A percentile compares a stretch with the other conserved stretches of the same genome.
These are phyloP conservation scores for Aquilaria agallochum DNA, from an alignment of 441 rosid genomes.

Conservation along the genomic window DNA sequence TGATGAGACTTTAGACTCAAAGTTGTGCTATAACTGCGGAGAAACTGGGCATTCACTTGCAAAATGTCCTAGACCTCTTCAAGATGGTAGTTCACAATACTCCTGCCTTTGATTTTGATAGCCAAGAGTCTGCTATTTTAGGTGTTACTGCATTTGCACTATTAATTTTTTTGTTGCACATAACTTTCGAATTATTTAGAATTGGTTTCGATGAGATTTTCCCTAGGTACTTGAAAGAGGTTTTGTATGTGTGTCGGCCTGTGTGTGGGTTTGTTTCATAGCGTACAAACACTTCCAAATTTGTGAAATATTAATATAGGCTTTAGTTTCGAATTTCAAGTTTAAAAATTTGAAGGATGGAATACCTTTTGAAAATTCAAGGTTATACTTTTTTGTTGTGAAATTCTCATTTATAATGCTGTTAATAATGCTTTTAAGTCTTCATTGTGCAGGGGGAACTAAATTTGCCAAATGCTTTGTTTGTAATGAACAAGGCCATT, in stretches of 20 bases:
- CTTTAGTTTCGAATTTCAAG: no score
- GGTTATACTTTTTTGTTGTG: constrained; percentile 10
- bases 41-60: constrained; percentile 74
- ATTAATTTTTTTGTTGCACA: no score
- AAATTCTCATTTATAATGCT: constrained; percentile 1
- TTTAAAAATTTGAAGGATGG: background rate
- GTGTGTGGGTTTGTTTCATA: no score
- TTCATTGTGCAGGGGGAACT: constrained; percentile 62
- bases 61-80: constrained; percentile 63
- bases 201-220: no score
- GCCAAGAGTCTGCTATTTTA: background rate
- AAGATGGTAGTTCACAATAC: constrained; percentile 49
- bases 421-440: constrained; percentile 1
- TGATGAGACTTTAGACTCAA: constrained; percentile 50
- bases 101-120: constrained; percentile 1
- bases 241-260: no score
- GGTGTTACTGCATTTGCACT: no score
- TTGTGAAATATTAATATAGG: no score
- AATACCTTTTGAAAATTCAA: background rate
- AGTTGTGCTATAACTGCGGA: constrained; percentile 88
- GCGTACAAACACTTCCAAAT: no score
- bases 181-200: background rate
- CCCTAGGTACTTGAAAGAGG: no score
- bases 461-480: constrained; percentile 86
- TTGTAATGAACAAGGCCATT: constrained; percentile 74